Evolutionary conservation across 164 flowering plant genomes (phyloP), one percentile per base, ranked within the genome.

Genomic region (Tetracentron sinense): DNA sequence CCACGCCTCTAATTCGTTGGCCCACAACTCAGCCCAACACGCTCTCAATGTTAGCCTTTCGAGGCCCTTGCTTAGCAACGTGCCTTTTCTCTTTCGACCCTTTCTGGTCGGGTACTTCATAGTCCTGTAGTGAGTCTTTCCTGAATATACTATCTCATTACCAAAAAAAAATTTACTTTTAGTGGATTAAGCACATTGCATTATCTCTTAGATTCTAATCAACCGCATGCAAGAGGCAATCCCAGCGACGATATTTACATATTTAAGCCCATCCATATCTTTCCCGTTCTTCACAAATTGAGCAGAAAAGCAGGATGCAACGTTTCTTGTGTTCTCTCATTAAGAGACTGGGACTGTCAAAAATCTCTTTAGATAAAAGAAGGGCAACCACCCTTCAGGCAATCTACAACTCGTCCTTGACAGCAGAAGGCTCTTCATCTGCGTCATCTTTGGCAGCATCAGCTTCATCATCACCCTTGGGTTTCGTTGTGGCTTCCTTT

Each of bases 391-490:
- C 33, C 31, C 61, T 57, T 33, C 7, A 10, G 26, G 47, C 30
- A 58, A 63, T 64, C 81, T 90, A 87, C 81, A 91, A 68, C 79
- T 90, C 95, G 63, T 90, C 94, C 73, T 78, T 84, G 57, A 50
- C 67, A 19, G 17, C 73, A 38, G 78, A 61, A 47, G 72, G 29
- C 62, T 74, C 76, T 12, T 67, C 42, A 14, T 72, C 77, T n/a
- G 15, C 69, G 21, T 54, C 75, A 28, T 63, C 62, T 3, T 38
- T 26, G 0, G 65, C 64, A 42, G 51, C 69, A 50, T 63, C 83
- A 44, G 58, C 67, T 15, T 61, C 76, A 7, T 61, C 68, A 38
- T 59, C 69, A 15, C 59, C 68, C 25, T 72, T 60, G 42, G 72
- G 20, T 26, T 68, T 46, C 12, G 66, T 54, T 47, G 63, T 28